These are phyloP conservation scores for Hsuehochloa calcarea DNA, from an alignment of 176 grass and related monocot species.

Conservation along the genomic window DNA sequence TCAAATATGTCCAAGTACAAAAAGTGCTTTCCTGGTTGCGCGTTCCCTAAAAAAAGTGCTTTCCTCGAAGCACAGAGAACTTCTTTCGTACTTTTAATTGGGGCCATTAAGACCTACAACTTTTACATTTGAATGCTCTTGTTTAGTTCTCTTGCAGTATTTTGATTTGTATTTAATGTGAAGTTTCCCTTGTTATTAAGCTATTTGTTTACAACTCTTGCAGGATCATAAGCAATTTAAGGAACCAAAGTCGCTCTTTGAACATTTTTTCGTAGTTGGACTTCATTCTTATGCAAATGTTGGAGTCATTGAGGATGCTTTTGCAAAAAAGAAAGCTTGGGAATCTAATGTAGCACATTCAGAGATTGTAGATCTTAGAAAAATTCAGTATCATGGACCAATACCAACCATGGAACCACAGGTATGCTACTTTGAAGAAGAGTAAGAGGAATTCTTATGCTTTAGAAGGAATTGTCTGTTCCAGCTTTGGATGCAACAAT, in stretches of 20 bases:
- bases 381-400: conserved; percentile 60
- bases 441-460: neutral
- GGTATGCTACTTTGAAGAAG: conserved; percentile 54
- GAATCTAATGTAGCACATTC: conserved; percentile 67
- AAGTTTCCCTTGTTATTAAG: conserved; percentile 8
- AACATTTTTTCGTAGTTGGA: conserved; percentile 86
- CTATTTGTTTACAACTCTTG: conserved; percentile 23
- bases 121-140: neutral
- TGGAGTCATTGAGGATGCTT: conserved; percentile 83
- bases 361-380: conserved; percentile 70
- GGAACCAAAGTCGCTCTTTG: conserved; percentile 69
- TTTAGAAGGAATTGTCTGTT: conserved; percentile 2
- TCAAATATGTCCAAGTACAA: neutral
- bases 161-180: conserved; percentile 3
- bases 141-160: conserved; percentile 13
- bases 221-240: conserved; percentile 70
- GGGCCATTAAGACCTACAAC: neutral
- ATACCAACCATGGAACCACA: conserved; percentile 85
- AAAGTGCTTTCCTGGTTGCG: too few relatives aligned
- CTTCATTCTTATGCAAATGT: conserved; percentile 96
- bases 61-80: neutral
- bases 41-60: neutral
- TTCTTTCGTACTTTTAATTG: neutral
- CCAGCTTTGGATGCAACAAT: neutral
- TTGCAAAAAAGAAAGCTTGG: conserved; percentile 88